Conservation (phyloP, 2,329 filamentous ascomycete species). For the Coniochaeta prunicola region DNA sequence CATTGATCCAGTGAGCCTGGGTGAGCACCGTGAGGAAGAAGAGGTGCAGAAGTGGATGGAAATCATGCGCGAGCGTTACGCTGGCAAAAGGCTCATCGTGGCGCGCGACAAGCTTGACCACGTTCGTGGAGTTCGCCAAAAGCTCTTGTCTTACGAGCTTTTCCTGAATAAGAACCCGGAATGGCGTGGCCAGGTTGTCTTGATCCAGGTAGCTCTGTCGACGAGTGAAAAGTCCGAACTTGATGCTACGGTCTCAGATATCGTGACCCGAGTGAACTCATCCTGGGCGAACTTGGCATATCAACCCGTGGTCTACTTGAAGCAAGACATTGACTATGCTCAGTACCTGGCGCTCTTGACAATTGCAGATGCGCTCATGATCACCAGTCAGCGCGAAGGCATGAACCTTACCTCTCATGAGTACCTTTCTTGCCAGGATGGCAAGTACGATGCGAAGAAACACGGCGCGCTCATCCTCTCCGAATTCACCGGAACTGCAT, state of each 20-base stretch:
- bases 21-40: constrained; percentile 59
- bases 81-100: constrained; percentile 84
- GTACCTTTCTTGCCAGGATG: constrained; percentile 89
- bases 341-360: constrained; percentile 91
- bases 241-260: constrained; percentile 83
- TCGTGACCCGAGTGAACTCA: constrained; percentile 90
- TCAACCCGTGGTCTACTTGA: constrained; percentile 86
- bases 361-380: constrained; percentile 86
- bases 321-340: constrained; percentile 87
- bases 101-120: constrained; percentile 91
- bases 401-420: constrained; percentile 98
- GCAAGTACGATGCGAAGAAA: constrained; percentile 61
- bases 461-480: constrained; percentile 86
- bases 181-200: constrained; percentile 79
- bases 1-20: constrained; percentile 75
- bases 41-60: constrained; percentile 74
- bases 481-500: constrained; percentile 89
- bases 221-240: constrained; percentile 83
- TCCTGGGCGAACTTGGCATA: constrained; percentile 85
- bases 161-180: constrained; percentile 92
- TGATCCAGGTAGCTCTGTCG: constrained; percentile 91
- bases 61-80: constrained; percentile 75
- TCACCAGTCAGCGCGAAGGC: constrained; percentile 89
- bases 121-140: constrained; percentile 87
- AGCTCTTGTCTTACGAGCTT: constrained; percentile 83